These are phyloP conservation scores for Aspergillus hiratsukae DNA, from an alignment of 2,329 filamentous ascomycete genomes.

Conservation along the genomic window DNA sequence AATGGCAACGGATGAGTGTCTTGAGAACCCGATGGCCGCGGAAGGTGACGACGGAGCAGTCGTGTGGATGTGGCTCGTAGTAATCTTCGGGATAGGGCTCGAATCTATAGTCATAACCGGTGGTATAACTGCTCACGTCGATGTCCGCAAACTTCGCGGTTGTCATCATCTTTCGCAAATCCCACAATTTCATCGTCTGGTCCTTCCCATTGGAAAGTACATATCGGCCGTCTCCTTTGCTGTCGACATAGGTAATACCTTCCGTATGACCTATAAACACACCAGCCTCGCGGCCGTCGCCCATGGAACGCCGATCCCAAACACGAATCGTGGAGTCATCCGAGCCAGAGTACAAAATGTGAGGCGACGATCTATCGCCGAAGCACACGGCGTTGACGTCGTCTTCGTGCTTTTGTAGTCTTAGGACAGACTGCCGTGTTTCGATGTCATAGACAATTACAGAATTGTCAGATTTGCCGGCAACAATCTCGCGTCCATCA, in stretches of 20 bases:
- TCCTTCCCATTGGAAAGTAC: slow-evolving; percentile 93
- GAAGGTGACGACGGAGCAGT: slow-evolving; percentile 92
- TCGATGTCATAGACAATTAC: slow-evolving; percentile 94
- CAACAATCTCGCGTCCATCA: slow-evolving; percentile 84
- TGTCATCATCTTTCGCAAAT: slow-evolving; percentile 81
- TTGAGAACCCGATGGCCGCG: slow-evolving; percentile 82
- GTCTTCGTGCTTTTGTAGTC: slow-evolving; percentile 71
- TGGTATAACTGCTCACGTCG: slow-evolving; percentile 50
- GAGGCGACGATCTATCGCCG: slow-evolving; percentile 79
- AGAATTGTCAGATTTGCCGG: slow-evolving; percentile 72
- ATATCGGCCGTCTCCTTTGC: slow-evolving; percentile 84
- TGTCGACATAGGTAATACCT: slow-evolving; percentile 64
- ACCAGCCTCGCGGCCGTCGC: slow-evolving; percentile 57
- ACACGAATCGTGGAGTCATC: slow-evolving; percentile 93
- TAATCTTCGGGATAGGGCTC: slow-evolving; percentile 51
- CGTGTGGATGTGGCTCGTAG: slow-evolving; percentile 66
- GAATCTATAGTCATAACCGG: slow-evolving; percentile 61
- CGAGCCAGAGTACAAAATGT: slow-evolving; percentile 92
- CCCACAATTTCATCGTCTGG: slow-evolving; percentile 97
- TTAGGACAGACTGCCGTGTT: slow-evolving; percentile 66
- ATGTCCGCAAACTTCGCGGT: slow-evolving; percentile 56
- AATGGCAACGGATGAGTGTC: slow-evolving; percentile 91
- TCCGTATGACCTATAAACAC: slow-evolving; percentile 64
- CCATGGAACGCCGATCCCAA: slow-evolving; percentile 79
- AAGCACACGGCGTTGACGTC: slow-evolving; percentile 98